Base-by-base conservation (phyloP, 75 land plant species). In the Cunninghamia lanceolata region DNA sequence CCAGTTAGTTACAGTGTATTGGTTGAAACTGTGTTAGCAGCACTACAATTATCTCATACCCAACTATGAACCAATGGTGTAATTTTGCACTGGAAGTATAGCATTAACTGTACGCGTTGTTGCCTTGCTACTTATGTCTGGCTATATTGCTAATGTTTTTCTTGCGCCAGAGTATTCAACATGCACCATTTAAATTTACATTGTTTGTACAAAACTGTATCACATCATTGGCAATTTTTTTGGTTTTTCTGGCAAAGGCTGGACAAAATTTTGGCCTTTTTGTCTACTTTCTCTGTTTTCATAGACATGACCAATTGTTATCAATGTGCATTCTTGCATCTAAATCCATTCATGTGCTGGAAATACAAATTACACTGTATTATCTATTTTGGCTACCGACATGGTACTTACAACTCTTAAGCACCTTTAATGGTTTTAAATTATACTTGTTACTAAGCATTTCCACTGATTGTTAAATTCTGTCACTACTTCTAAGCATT, bases 151-250 rank as follows among this genome's bases (percentile, higher is more conserved):
- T n/a, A n/a, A n/a, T n/a, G n/a, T n/a, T n/a, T n/a, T n/a, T n/a
- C n/a, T n/a, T n/a, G n/a, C n/a, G n/a, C n/a, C n/a, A n/a, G n/a
- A n/a, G n/a, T n/a, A n/a, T n/a, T n/a, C n/a, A n/a, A n/a, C n/a
- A n/a, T n/a, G n/a, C n/a, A n/a, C n/a, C n/a, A n/a, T n/a, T 45
- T 80, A n/a, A 80, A 80, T 43, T 80, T 42, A 80, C 82, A 80
- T 80, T 80, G 47, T 80, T 80, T 80, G 82, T 80, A 80, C 82
- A 80, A 43, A 80, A 80, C 46, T 80, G 50, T 25, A 43, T 80
- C 82, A 80, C 82, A 80, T 28, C 82, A 80, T 45, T 43, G 82
- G 46, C 9, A 80, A 43, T 19, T 25, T 80, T 80, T 80, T 47
- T 79, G 47, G 46, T 4, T 28, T 43, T 45, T 45, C 13, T 28